A percentile compares a stretch with the other conserved stretches of the same genome.
Conservation (phyloP, 805 yeast genomes). For the Ogataea glucozyma region DNA sequence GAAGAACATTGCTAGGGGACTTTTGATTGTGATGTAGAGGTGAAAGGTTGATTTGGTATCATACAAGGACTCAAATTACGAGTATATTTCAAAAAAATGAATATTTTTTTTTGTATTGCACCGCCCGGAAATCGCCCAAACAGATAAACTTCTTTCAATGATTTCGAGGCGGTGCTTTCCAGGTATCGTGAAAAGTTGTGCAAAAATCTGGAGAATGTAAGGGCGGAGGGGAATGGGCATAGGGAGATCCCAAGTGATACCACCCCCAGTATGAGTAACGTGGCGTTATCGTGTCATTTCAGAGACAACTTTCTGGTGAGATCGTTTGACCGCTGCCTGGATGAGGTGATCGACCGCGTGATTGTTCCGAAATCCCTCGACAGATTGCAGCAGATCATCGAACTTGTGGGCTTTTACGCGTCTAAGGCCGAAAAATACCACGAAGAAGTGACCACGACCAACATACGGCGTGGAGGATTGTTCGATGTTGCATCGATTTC, state of each 20-base stretch:
- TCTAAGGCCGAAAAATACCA: conserved; percentile 8
- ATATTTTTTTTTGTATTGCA: conserved; percentile 2
- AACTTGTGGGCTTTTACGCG: conserved; percentile 17
- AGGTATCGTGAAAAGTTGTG: not conserved
- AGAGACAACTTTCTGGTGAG: conserved; percentile 18
- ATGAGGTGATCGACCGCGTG: conserved; percentile 15
- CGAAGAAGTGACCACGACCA: conserved; percentile 1
- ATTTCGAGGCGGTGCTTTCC: conserved; percentile 9
- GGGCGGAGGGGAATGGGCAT: no score
- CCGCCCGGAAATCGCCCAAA: no score
- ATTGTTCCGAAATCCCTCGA: conserved; percentile 11
- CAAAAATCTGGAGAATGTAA: not conserved
- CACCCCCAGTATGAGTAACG: conserved; percentile 22
- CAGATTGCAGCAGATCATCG: conserved; percentile 15
- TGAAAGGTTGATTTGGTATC: no score
- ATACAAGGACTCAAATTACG: no score
- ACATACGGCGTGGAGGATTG: not conserved
- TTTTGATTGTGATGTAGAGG: no score
- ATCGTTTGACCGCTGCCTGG: conserved; percentile 12
- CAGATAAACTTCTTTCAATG: no score
- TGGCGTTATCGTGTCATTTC: conserved; percentile 18
- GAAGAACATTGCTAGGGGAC: not conserved
- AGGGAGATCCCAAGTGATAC: no score
- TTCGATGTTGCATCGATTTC: not conserved
- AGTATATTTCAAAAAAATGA: not conserved